phyloP scores from a whole-genome alignment of 164 flowering plant species.

The Tinospora cordifolia region DNA sequence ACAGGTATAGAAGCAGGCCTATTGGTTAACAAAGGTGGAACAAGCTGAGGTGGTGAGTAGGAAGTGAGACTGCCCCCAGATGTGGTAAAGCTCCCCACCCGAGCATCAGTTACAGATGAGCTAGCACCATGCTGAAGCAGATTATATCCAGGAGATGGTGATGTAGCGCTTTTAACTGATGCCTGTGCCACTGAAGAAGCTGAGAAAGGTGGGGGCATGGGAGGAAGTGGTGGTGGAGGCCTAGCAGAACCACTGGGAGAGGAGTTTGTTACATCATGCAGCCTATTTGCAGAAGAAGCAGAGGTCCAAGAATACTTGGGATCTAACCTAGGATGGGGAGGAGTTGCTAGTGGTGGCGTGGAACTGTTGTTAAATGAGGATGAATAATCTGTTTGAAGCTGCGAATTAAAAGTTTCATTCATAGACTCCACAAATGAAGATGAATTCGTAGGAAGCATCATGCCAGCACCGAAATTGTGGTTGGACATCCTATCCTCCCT shows the following conservation, averaged over 20 bases:
- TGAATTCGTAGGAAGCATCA: slow-evolving; percentile 13
- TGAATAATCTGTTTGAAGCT: slow-evolving; percentile 51
- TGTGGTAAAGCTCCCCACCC: slow-evolving; percentile 30
- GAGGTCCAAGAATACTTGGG: slow-evolving; percentile 41
- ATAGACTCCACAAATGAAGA: slow-evolving; percentile 17
- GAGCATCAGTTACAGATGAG: slow-evolving; percentile 29
- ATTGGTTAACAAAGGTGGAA: slow-evolving; percentile 36
- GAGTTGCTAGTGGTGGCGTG: slow-evolving; percentile 22
- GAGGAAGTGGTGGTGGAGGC: slow-evolving; percentile 88
- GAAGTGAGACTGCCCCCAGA: slow-evolving; percentile 38
- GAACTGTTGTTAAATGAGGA: slow-evolving; percentile 32
- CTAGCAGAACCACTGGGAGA: slow-evolving; percentile 49
- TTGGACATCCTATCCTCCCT: slow-evolving; percentile 21
- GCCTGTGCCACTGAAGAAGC: slow-evolving; percentile 33
- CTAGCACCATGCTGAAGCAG: slow-evolving; percentile 36
- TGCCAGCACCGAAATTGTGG: slow-evolving; percentile 11
- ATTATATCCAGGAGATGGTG: slow-evolving; percentile 38
- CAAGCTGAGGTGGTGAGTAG: slow-evolving; percentile 38
- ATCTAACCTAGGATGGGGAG: slow-evolving; percentile 37
- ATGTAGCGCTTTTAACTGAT: slow-evolving; percentile 30
- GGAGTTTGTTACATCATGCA: slow-evolving; percentile 20
- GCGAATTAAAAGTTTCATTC: slow-evolving; percentile 22
- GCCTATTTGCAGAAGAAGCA: slow-evolving; percentile 30
- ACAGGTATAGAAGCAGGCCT: slow-evolving; percentile 54
- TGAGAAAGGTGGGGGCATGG: slow-evolving; percentile 75